These are phyloP conservation scores for Aspergillus puulaauensis DNA, from an alignment of 2,329 filamentous ascomycete species.

Conservation along the genomic window DNA sequence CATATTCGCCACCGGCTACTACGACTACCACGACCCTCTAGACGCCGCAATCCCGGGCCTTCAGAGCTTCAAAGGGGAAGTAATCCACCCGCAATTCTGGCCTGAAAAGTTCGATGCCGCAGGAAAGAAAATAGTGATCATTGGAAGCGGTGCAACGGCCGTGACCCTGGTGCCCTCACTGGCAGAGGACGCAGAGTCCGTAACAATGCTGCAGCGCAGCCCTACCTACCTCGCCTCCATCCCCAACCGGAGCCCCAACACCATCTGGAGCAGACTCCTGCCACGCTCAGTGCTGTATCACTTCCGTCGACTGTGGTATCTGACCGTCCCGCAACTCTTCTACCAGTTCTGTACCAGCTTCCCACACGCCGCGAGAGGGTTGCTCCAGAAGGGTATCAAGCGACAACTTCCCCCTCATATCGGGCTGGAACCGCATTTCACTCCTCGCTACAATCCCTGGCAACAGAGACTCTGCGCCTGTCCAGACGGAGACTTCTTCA, in stretches of 20 bases:
- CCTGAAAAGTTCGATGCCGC: conserved; percentile 62
- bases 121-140: conserved; percentile 65
- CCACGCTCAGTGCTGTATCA: background rate
- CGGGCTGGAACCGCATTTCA: conserved; percentile 60
- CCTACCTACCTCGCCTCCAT: conserved; percentile 64
- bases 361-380: conserved; percentile 46
- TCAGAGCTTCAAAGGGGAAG: conserved; percentile 59
- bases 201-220: conserved; percentile 76
- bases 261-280: background rate
- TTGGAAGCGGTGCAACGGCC: conserved; percentile 74
- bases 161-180: conserved; percentile 70
- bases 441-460: conserved; percentile 62
- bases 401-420: conserved; percentile 53
- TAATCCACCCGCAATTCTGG: conserved; percentile 72
- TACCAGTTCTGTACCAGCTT: conserved; percentile 54
- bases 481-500: conserved; percentile 58
- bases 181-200: conserved; percentile 59
- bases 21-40: conserved; percentile 64
- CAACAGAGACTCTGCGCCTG: conserved; percentile 71
- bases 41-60: conserved; percentile 62
- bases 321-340: conserved; percentile 5
- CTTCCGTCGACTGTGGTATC: background rate
- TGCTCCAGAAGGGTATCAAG: conserved; percentile 47
- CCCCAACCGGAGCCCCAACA: conserved; percentile 24
- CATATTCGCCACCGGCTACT: conserved; percentile 66